Base-by-base conservation (phyloP, 441 rosid species). In the Populus hybrid region DNA sequence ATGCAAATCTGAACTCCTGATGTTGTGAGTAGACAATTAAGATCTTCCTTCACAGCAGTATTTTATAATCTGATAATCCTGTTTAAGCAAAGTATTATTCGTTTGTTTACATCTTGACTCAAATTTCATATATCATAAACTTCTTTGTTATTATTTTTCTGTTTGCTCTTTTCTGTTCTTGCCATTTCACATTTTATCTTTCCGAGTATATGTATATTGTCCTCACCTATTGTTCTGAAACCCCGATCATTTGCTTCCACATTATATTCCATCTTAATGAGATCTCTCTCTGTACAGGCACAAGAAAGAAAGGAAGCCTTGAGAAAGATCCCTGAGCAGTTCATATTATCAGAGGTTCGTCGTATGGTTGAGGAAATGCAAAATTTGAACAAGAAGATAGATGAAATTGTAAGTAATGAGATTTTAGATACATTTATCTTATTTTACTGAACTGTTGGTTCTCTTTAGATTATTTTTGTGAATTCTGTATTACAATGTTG, bases 291-390 rank as follows among this genome's bases (percentile, higher is more conserved):
- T 50, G 20, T 50, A 50, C 56, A 50, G 56, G 56, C 56, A 50
- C 56, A 50, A 50, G 56, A 50, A 50, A 50, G 56, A 50, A 50
- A 50, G 56, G 56, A 68, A 45, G 81, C 83, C 53, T 68, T 83
- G 81, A 75, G 81, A 77, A 80, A 72, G 78, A 65, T 83, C 28
- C 86, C 86, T 42, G 97, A 92, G 84, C 90, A 86, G 83, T 69
- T 80, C 76, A 82, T 92, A 71, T 80, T 92, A 70, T 64, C 88
- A 36, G 98, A 92, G 86, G 93, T 95, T 77, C 97, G 95, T 16
- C 89, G 84, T 1, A 89, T 95, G 99, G 99, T 95, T 70, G 94
- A 93, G 79, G 88, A 93, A 79, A 93, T 95, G 99, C 94, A 89
- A 82, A 79, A 73, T 69, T 79, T 95, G 71, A 95, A 80, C 59